phyloP scores from a whole-genome alignment of 768 basidiomycete species.

The Leucosporidium scottii region DNA sequence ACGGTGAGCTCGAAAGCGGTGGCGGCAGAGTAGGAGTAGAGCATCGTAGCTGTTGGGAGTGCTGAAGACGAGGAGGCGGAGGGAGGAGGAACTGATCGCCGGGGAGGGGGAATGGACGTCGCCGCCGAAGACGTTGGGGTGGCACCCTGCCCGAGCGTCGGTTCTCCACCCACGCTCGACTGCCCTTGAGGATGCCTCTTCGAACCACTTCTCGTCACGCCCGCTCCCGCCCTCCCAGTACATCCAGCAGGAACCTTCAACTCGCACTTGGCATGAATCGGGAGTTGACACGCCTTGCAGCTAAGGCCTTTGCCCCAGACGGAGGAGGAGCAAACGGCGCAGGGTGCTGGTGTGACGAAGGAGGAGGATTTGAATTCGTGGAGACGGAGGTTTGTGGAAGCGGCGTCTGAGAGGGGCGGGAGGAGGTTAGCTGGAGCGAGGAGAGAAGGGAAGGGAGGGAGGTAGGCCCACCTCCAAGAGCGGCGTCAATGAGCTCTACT shows the following conservation, averaged over 20 bases:
- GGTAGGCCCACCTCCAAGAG: constrained; percentile 10
- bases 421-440: not conserved
- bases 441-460: not conserved
- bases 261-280: constrained; percentile 24
- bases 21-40: constrained; percentile 15
- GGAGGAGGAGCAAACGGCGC: constrained; percentile 20
- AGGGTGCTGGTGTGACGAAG: constrained; percentile 26
- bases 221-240: not conserved
- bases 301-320: constrained; percentile 30
- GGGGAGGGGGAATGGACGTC: not conserved
- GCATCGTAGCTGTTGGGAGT: not conserved
- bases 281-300: constrained; percentile 20
- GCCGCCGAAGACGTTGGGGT: not conserved
- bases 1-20: constrained; percentile 12
- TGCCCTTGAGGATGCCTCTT: no score
- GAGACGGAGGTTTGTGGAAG: not conserved
- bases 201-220: constrained; percentile 5
- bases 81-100: not conserved
- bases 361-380: constrained; percentile 23
- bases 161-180: not conserved
- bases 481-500: constrained; percentile 22
- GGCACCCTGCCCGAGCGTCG: not conserved
- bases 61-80: not conserved
- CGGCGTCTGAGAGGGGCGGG: not conserved
- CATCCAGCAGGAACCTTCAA: constrained; percentile 29